Percentiles rank a stretch among this genome's conserved stretches.
Conservation (phyloP, 345 rosid genomes). For the Hibiscus tridactylites region DNA sequence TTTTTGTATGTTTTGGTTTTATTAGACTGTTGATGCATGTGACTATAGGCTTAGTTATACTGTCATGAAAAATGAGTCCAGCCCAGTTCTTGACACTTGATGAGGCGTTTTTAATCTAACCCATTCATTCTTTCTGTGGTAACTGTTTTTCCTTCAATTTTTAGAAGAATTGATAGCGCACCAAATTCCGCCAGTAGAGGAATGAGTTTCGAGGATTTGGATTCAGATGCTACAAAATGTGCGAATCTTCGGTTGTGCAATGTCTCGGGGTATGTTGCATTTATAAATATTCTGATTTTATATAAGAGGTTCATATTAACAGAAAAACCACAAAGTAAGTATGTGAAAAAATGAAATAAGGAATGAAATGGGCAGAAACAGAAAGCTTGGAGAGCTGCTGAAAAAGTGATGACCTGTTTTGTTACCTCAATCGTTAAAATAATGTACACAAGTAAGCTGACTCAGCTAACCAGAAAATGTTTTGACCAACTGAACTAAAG, state of each 20-base stretch:
- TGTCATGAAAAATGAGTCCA: neutral
- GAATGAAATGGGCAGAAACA: too few species aligned
- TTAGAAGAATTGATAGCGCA: constrained; percentile 12
- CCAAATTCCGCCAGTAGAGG: constrained; percentile 12
- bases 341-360: too few species aligned
- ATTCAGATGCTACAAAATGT: constrained; percentile 21
- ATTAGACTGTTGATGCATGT: neutral
- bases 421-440: too few species aligned
- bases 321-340: too few species aligned
- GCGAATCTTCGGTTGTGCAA: constrained; percentile 46
- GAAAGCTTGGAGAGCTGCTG: too few species aligned
- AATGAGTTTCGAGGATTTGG: constrained; percentile 35
- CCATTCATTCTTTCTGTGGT: neutral
- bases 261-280: constrained; percentile 46
- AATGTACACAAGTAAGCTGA: too few species aligned
- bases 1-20: neutral
- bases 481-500: too few species aligned
- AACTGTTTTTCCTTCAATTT: neutral
- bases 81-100: neutral
- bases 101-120: neutral
- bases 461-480: too few species aligned
- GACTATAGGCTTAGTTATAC: neutral
- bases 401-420: too few species aligned
- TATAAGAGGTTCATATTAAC: neutral
- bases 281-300: neutral